Evolutionary conservation across 495 filamentous ascomycete species (phyloP).

Genomic region (Cercophora sp.): DNA sequence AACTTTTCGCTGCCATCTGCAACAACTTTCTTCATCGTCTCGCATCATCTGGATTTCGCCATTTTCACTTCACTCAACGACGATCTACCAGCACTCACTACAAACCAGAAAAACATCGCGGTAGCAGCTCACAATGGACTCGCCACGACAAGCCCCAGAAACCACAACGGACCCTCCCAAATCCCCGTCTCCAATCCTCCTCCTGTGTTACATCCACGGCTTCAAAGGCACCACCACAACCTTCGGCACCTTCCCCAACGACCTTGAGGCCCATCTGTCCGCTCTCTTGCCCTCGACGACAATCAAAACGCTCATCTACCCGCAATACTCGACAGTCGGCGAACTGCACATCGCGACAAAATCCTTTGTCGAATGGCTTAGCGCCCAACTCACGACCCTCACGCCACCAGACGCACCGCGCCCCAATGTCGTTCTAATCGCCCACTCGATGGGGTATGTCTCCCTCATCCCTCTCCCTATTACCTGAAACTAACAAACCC

Average conservation of each 20-base stretch:
- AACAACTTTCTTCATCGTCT: background rate
- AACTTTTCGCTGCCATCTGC: background rate
- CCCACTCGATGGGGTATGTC: constrained; percentile 82
- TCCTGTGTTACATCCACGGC: constrained; percentile 89
- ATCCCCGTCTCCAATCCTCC: constrained; percentile 55
- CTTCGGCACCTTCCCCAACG: constrained; percentile 70
- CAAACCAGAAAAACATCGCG: no score
- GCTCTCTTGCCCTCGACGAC: constrained; percentile 62
- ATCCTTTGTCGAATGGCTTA: constrained; percentile 83
- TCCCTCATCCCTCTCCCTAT: background rate
- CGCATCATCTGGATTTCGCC: background rate
- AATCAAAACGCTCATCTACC: constrained; percentile 72
- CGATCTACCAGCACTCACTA: no score
- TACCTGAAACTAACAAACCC: no score
- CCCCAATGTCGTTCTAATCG: constrained; percentile 76
- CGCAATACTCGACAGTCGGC: constrained; percentile 86
- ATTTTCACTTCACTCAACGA: background rate
- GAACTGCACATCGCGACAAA: constrained; percentile 73
- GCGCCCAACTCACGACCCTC: constrained; percentile 84
- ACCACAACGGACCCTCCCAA: no score
- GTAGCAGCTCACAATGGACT: no score
- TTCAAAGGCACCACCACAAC: constrained; percentile 93
- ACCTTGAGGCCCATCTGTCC: constrained; percentile 63
- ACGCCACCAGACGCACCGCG: constrained; percentile 80
- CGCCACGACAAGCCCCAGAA: no score